Percentiles rank a stretch among this genome's conserved stretches.
phyloP scores from a whole-genome alignment of 2,329 filamentous ascomycete species.

The Sporothrix schenckii region DNA sequence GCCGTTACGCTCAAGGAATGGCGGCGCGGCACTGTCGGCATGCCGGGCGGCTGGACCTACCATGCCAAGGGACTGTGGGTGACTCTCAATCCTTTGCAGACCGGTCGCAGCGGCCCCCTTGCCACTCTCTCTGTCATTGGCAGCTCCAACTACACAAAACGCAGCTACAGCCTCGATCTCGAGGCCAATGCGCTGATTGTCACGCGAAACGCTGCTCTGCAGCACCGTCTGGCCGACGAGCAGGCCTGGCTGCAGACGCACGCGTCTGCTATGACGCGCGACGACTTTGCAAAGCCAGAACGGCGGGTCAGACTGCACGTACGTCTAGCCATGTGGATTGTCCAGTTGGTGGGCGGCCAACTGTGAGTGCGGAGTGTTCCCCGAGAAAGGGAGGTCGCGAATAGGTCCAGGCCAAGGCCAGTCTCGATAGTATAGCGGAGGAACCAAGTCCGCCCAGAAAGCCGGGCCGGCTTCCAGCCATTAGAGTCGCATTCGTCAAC shows the following conservation, averaged over 20 bases:
- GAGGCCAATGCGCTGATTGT: slow-evolving; percentile 87
- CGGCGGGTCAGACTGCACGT: slow-evolving; percentile 84
- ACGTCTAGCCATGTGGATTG: slow-evolving; percentile 90
- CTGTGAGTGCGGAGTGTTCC: slow-evolving; percentile 52
- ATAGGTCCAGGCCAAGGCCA: too few relatives aligned
- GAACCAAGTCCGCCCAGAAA: background rate
- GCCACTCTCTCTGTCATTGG: slow-evolving; percentile 80
- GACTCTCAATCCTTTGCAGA: slow-evolving; percentile 61
- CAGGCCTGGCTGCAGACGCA: slow-evolving; percentile 78
- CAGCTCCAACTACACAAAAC: slow-evolving; percentile 92
- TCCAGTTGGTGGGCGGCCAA: slow-evolving; percentile 82
- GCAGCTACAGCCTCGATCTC: slow-evolving; percentile 88
- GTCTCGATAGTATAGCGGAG: background rate
- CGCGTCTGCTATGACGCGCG: slow-evolving; percentile 67
- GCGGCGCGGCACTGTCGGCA: slow-evolving; percentile 77
- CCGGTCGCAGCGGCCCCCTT: slow-evolving; percentile 57
- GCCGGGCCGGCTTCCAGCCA: background rate
- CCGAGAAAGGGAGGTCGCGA: too few relatives aligned
- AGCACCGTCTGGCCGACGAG: slow-evolving; percentile 74
- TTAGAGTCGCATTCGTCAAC: background rate
- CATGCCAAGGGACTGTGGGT: slow-evolving; percentile 97
- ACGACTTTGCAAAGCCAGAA: slow-evolving; percentile 80
- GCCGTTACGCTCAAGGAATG: slow-evolving; percentile 82
- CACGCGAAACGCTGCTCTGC: slow-evolving; percentile 73
- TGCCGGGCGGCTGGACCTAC: slow-evolving; percentile 91